phyloP scores from a whole-genome alignment of 306 rosid genomes.

The Herpetospermum pedunculosum region DNA sequence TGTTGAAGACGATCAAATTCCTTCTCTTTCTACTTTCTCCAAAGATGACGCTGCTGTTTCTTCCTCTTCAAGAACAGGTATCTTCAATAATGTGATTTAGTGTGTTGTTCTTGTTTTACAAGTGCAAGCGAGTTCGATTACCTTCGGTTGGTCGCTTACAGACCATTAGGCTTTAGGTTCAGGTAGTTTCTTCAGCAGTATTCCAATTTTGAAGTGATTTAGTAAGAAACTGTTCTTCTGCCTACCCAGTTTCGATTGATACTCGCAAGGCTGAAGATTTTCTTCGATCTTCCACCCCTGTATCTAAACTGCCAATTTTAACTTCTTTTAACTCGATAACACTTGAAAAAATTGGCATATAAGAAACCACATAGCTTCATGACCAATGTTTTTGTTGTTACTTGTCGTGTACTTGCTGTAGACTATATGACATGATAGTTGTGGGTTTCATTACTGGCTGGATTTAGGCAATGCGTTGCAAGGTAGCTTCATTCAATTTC shows the following conservation, averaged over 20 bases:
- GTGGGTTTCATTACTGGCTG: background rate
- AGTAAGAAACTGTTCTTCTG: background rate
- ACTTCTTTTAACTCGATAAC: too few relatives aligned
- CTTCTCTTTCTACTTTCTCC: slow-evolving; percentile 16
- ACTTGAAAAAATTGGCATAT: background rate
- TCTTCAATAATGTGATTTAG: background rate
- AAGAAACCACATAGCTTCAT: background rate
- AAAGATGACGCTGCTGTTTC: background rate
- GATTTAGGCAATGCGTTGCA: background rate
- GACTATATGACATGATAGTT: background rate
- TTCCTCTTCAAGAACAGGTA: slow-evolving; percentile 1
- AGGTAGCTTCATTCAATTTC: background rate
- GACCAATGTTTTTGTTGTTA: background rate
- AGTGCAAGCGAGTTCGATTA: background rate
- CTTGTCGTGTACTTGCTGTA: background rate
- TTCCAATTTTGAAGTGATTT: background rate
- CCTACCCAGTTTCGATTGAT: background rate
- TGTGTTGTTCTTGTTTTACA: background rate
- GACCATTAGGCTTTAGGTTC: background rate
- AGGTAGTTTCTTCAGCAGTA: background rate
- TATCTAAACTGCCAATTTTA: background rate
- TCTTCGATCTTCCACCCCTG: background rate
- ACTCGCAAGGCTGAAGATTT: background rate
- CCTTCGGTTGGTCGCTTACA: background rate
- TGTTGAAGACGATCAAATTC: slow-evolving; percentile 34